phyloP scores from a whole-genome alignment of 2,329 filamentous ascomycete species.

The Fulvia fulva region DNA sequence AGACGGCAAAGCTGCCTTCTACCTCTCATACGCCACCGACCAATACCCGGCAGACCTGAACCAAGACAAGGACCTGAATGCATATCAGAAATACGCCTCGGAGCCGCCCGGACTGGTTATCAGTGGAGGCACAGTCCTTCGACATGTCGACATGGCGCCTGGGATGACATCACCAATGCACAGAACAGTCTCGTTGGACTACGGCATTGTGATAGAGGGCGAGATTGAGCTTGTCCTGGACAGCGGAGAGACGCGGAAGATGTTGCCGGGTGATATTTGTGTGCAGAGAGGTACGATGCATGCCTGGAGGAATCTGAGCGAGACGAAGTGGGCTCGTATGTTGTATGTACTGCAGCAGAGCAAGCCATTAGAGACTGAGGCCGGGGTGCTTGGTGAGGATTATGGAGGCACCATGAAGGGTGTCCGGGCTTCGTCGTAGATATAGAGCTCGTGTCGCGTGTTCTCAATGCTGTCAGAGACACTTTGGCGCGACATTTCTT shows the following conservation, averaged over 20 bases:
- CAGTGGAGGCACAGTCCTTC: slow-evolving; percentile 44
- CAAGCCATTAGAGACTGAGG: slow-evolving; percentile 25
- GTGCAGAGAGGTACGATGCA: slow-evolving; percentile 35
- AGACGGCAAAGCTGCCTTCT: slow-evolving; percentile 41
- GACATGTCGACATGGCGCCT: slow-evolving; percentile 28
- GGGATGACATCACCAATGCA: slow-evolving; percentile 29
- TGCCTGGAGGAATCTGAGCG: slow-evolving; percentile 32
- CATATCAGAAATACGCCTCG: slow-evolving; percentile 43
- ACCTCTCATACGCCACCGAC: slow-evolving; percentile 49
- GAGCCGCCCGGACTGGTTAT: slow-evolving; percentile 48
- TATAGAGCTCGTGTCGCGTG: background rate
- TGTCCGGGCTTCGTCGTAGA: slow-evolving; percentile 17
- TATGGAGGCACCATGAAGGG: slow-evolving; percentile 27
- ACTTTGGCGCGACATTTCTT: no score
- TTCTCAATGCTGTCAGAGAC: no score
- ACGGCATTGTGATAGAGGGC: slow-evolving; percentile 32
- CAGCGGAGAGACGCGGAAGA: slow-evolving; percentile 28
- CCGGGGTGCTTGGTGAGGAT: slow-evolving; percentile 29
- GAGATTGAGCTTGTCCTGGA: slow-evolving; percentile 33
- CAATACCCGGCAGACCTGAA: slow-evolving; percentile 46
- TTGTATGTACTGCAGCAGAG: slow-evolving; percentile 32
- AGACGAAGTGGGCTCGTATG: slow-evolving; percentile 32
- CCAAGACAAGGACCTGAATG: slow-evolving; percentile 43
- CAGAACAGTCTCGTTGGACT: slow-evolving; percentile 33
- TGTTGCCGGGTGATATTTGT: slow-evolving; percentile 32